Percentiles rank a stretch among this genome's conserved stretches.
Evolutionary conservation across 192 early-diverging fungal genomes (phyloP).

Genomic region (Mortierella alpina): DNA sequence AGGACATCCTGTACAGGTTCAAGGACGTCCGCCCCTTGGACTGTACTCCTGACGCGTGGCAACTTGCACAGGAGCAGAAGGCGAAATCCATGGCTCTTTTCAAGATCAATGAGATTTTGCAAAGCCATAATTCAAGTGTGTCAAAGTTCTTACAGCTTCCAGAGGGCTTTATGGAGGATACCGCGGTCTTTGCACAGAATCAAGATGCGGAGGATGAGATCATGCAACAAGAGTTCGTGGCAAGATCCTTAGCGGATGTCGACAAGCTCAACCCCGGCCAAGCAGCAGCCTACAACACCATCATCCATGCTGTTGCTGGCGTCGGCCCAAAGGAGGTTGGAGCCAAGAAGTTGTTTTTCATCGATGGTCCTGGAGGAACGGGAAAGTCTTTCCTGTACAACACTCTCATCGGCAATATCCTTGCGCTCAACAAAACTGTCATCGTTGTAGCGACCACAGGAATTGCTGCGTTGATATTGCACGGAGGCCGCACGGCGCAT

Average conservation of each 20-base stretch:
- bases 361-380: slow-evolving; percentile 31
- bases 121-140: too few relatives aligned
- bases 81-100: too few relatives aligned
- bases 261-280: too few relatives aligned
- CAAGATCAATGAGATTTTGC: too few relatives aligned
- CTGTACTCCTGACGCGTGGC: not conserved
- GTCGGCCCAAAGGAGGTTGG: not conserved
- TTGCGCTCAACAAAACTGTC: not conserved
- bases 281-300: not conserved
- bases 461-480: slow-evolving; percentile 3
- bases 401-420: not conserved
- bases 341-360: slow-evolving; percentile 4
- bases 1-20: slow-evolving; percentile 1
- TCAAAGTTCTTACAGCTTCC: too few relatives aligned
- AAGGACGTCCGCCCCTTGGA: not conserved
- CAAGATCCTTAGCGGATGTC: too few relatives aligned
- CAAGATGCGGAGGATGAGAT: too few relatives aligned
- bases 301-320: not conserved
- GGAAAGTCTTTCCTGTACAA: slow-evolving; percentile 42
- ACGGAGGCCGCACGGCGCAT: slow-evolving; percentile 39
- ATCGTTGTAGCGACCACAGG: slow-evolving; percentile 1
- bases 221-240: too few relatives aligned
- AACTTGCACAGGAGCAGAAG: not conserved
- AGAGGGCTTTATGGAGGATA: too few relatives aligned
- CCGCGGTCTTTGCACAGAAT: too few relatives aligned